These are phyloP conservation scores for Lactarius trivialis DNA, from an alignment of 768 basidiomycete genomes.

Conservation along the genomic window DNA sequence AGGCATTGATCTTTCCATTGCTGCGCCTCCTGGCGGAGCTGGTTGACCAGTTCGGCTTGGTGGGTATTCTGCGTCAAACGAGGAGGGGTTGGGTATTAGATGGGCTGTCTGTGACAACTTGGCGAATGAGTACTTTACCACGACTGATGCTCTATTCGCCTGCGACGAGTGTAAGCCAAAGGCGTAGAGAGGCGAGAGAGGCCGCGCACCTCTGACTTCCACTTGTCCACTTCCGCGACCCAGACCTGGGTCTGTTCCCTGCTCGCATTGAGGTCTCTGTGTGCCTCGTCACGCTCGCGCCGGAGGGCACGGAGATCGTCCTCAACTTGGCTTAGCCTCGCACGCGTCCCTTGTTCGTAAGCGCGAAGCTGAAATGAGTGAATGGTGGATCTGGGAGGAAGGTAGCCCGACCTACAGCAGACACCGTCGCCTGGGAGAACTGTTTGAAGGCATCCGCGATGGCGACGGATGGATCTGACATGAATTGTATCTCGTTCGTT, in stretches of 20 bases:
- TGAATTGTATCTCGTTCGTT: not conserved
- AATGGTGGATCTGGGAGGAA: not conserved
- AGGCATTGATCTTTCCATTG: conserved; percentile 69
- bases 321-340: conserved; percentile 10
- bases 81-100: not conserved
- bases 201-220: conserved; percentile 21
- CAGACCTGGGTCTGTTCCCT: conserved; percentile 13
- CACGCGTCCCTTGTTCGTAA: conserved; percentile 21
- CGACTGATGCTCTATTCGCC: conserved; percentile 9
- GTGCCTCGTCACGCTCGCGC: conserved; percentile 21
- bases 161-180: not conserved
- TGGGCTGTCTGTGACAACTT: not conserved
- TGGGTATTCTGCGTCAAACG: conserved; percentile 42
- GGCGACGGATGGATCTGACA: conserved; percentile 30
- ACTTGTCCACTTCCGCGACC: conserved; percentile 17
- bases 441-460: conserved; percentile 38
- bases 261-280: conserved; percentile 10
- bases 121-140: not conserved
- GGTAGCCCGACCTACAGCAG: conserved; percentile 32
- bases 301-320: conserved; percentile 17
- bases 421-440: conserved; percentile 36
- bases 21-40: conserved; percentile 53
- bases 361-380: conserved; percentile 17
- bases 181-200: not conserved
- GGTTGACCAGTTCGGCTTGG: conserved; percentile 53